phyloP scores from a whole-genome alignment of 2,329 filamentous ascomycete genomes.

The Endoconidiophora polonica region DNA sequence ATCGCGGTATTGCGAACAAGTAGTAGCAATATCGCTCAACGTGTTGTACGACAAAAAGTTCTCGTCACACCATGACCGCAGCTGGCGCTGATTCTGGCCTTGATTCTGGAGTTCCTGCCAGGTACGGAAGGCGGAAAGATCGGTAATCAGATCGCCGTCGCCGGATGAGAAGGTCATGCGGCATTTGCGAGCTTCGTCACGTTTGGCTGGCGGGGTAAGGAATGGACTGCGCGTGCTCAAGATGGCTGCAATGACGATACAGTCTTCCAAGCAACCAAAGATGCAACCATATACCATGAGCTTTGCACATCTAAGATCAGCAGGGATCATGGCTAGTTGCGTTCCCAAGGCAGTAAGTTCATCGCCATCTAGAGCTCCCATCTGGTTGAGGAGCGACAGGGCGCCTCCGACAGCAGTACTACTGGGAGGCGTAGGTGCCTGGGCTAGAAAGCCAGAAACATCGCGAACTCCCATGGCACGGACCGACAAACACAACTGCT shows the following conservation, averaged over 20 bases:
- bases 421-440: constrained; percentile 79
- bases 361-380: constrained; percentile 76
- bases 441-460: constrained; percentile 63
- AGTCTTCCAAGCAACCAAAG: constrained; percentile 81
- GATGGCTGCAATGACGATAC: constrained; percentile 76
- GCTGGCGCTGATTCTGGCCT: constrained; percentile 40
- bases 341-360: constrained; percentile 80
- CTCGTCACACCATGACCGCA: constrained; percentile 64
- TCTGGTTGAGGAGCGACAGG: constrained; percentile 58
- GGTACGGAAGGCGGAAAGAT: constrained; percentile 66
- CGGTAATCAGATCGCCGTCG: constrained; percentile 78
- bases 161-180: constrained; percentile 55
- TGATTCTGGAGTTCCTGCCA: constrained; percentile 55
- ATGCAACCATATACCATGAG: constrained; percentile 89
- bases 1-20: constrained; percentile 68
- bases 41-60: constrained; percentile 76
- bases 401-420: constrained; percentile 74
- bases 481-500: constrained; percentile 87
- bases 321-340: constrained; percentile 88
- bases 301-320: constrained; percentile 83
- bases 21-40: constrained; percentile 74
- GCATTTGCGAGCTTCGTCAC: constrained; percentile 66
- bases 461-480: constrained; percentile 85
- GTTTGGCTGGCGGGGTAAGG: constrained; percentile 54
- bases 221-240: constrained; percentile 84